Conservation (phyloP, 2,329 filamentous ascomycete species). For the Nothopassalora personata region DNA sequence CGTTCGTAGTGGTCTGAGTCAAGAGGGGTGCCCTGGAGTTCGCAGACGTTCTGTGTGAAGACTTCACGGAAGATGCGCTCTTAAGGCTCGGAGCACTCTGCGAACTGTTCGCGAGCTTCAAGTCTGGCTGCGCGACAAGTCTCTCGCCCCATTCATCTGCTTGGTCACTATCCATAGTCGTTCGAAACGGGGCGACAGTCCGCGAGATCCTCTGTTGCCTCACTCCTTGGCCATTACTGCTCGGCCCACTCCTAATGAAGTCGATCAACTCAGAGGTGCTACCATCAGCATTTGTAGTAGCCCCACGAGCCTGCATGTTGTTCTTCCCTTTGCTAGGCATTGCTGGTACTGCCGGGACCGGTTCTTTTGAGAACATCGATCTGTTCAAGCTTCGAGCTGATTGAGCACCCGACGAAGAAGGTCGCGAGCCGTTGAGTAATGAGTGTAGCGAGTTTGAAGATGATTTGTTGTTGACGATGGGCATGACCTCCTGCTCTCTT, state of each 20-base stretch:
- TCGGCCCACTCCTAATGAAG: conserved; percentile 82
- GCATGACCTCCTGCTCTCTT: conserved; percentile 23
- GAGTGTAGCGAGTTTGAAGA: conserved; percentile 25
- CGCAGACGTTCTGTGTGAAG: conserved; percentile 33
- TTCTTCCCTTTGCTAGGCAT: conserved; percentile 20
- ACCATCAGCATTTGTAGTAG: conserved; percentile 60
- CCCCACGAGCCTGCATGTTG: conserved; percentile 26
- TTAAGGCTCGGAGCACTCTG: conserved; percentile 9
- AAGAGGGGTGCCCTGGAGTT: conserved; percentile 35
- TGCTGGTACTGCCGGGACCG: conserved; percentile 27
- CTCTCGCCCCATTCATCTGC: conserved; percentile 42
- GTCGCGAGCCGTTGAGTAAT: conserved; percentile 12
- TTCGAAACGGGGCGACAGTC: conserved; percentile 77
- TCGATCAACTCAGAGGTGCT: conserved; percentile 86
- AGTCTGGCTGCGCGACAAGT: conserved; percentile 15
- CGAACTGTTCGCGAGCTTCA: conserved; percentile 18
- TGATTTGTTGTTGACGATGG: conserved; percentile 22
- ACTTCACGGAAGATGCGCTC: conserved; percentile 16
- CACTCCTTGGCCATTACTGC: conserved; percentile 38
- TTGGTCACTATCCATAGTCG: conserved; percentile 81
- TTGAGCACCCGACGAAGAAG: conserved; percentile 22
- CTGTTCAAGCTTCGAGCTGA: conserved; percentile 19
- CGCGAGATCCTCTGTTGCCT: conserved; percentile 67
- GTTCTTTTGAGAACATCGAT: conserved; percentile 5
- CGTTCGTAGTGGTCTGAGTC: conserved; percentile 3